A percentile compares a stretch with the other conserved stretches of the same genome.
These are phyloP conservation scores for Gaultheria prostrata DNA, from an alignment of 148 eudicot species.

Conservation along the genomic window DNA sequence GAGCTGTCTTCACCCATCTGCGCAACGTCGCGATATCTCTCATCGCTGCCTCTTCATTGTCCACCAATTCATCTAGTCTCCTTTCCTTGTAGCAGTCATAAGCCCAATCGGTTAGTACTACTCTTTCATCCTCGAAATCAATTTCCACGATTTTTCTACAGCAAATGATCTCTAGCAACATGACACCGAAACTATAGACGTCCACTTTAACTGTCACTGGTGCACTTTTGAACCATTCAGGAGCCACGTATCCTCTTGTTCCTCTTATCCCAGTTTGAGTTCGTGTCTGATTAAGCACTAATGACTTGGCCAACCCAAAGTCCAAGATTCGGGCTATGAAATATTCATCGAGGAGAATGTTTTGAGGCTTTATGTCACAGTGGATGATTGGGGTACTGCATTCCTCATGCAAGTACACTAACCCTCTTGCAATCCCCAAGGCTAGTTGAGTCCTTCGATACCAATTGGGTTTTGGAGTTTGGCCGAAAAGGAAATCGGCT, in stretches of 20 bases:
- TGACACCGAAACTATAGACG: constrained; percentile 21
- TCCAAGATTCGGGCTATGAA: constrained; percentile 10
- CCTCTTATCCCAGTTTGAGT: constrained; percentile 21
- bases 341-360: constrained; percentile 16
- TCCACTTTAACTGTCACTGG: constrained; percentile 20
- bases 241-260: constrained; percentile 23
- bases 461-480: constrained; percentile 16
- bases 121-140: constrained; percentile 3
- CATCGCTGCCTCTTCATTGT: constrained; percentile 6
- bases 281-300: not conserved
- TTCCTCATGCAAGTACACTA: constrained; percentile 24
- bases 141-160: constrained; percentile 12
- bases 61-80: constrained; percentile 15
- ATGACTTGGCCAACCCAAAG: constrained; percentile 22
- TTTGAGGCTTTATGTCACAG: constrained; percentile 21
- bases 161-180: constrained; percentile 20
- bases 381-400: constrained; percentile 20
- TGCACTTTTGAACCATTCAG: constrained; percentile 18
- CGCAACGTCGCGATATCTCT: constrained; percentile 2
- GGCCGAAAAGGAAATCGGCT: constrained; percentile 4
- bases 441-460: constrained; percentile 11
- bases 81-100: constrained; percentile 19
- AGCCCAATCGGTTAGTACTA: constrained; percentile 17
- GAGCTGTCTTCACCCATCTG: constrained; percentile 9
- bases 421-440: constrained; percentile 23